Evolutionary conservation across 2,329 filamentous ascomycete genomes (phyloP).

Genomic region (Claviceps quebecensis): DNA sequence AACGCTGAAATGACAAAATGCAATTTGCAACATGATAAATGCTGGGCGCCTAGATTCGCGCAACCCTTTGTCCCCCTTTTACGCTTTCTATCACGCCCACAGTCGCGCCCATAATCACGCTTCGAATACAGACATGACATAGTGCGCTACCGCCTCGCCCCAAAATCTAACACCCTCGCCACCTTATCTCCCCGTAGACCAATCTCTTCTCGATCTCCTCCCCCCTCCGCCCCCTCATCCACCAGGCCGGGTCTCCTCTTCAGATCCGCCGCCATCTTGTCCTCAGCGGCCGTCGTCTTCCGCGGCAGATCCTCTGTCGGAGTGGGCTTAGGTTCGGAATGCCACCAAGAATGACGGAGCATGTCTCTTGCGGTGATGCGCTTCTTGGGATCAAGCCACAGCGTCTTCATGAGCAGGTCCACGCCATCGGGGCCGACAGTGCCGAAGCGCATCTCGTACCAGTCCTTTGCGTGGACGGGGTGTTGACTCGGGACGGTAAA

Average conservation of each 20-base stretch:
- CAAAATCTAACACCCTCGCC: not conserved
- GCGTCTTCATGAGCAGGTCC: conserved; percentile 74
- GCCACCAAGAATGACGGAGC: conserved; percentile 78
- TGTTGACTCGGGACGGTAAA: conserved; percentile 60
- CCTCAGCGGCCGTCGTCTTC: conserved; percentile 46
- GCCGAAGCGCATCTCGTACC: conserved; percentile 65
- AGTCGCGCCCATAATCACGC: too few species aligned
- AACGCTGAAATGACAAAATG: too few species aligned
- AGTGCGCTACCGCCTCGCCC: too few species aligned
- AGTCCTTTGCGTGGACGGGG: conserved; percentile 50
- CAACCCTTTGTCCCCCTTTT: too few species aligned
- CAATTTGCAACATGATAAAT: too few species aligned
- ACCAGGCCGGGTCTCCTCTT: conserved; percentile 52
- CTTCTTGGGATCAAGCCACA: conserved; percentile 75
- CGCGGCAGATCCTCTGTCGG: conserved; percentile 67
- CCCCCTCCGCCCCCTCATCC: conserved; percentile 53
- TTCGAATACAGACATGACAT: too few species aligned
- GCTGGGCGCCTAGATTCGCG: too few species aligned
- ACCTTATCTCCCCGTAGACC: conserved; percentile 48
- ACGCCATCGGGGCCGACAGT: conserved; percentile 71
- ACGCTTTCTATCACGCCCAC: too few species aligned
- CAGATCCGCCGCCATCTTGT: conserved; percentile 70
- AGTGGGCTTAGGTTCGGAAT: conserved; percentile 67
- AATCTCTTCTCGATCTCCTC: conserved; percentile 67
- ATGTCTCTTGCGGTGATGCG: conserved; percentile 65